These are phyloP conservation scores for Mucor circinelloides DNA, from an alignment of 371 early-diverging fungal species.

Conservation along the genomic window DNA sequence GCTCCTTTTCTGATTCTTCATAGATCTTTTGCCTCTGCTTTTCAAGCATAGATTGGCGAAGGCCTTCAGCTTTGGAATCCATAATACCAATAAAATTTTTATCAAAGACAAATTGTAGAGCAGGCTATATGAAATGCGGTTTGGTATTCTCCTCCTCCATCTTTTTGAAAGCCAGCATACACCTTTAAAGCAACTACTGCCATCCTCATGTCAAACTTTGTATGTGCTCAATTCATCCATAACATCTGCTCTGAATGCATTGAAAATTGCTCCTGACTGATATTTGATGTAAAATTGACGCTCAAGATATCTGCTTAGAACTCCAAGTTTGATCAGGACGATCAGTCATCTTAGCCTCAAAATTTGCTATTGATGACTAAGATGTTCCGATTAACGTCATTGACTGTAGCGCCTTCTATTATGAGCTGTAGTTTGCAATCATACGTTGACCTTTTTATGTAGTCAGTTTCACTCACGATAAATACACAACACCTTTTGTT, in stretches of 20 bases:
- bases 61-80: constrained; percentile 66
- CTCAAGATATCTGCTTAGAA: not conserved
- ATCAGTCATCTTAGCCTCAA: not conserved
- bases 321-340: not conserved
- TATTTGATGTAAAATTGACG: not conserved
- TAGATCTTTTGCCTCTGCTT: constrained; percentile 77
- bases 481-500: too few species aligned
- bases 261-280: too few species aligned
- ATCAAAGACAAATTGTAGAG: not conserved
- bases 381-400: not conserved
- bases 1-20: constrained; percentile 73
- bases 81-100: constrained; percentile 28
- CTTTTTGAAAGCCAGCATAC: not conserved
- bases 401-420: not conserved
- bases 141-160: not conserved
- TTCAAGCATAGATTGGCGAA: constrained; percentile 72
- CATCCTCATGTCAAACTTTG: not conserved
- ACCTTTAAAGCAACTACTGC: not conserved
- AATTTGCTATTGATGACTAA: not conserved
- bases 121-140: not conserved
- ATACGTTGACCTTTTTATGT: not conserved
- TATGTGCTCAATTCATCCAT: not conserved
- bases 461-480: not conserved
- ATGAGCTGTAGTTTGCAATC: not conserved
- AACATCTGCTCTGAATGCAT: not conserved